A percentile compares a stretch with the other conserved stretches of the same genome.
Conservation (phyloP, 2,329 filamentous ascomycete genomes). For the Talaromyces sp. region DNA sequence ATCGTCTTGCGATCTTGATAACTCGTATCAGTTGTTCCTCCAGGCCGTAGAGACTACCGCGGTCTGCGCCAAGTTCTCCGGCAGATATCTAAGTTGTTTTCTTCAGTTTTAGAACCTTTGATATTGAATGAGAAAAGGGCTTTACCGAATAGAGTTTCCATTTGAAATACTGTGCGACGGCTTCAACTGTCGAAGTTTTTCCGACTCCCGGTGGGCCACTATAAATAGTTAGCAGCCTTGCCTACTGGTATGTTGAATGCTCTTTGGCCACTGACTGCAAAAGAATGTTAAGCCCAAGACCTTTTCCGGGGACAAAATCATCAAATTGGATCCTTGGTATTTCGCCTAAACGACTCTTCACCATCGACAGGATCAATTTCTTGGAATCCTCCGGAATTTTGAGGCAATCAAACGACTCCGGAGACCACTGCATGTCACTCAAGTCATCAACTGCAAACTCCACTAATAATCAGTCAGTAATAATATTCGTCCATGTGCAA, state of each 20-base stretch:
- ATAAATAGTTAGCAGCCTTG: too few relatives aligned
- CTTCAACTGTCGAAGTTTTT: too few relatives aligned
- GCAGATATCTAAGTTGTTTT: constrained; percentile 20
- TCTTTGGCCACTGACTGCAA: not conserved
- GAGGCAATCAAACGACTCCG: not conserved
- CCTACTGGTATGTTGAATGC: too few relatives aligned
- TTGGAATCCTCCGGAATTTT: not conserved
- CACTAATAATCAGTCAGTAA: not conserved
- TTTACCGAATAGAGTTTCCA: too few relatives aligned
- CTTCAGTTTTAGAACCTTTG: not conserved
- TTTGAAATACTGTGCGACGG: too few relatives aligned
- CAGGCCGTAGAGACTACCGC: constrained; percentile 22
- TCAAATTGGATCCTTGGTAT: not conserved
- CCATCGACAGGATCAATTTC: not conserved
- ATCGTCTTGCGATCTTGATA: constrained; percentile 29
- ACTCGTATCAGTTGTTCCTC: constrained; percentile 24
- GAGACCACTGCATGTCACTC: not conserved
- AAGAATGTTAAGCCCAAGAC: not conserved
- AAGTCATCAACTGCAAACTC: not conserved
- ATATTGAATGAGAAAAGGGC: too few relatives aligned
- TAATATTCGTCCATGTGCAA: not conserved
- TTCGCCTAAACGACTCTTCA: not conserved
- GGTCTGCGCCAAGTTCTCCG: constrained; percentile 16
- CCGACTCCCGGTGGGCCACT: too few relatives aligned
- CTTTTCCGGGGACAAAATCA: not conserved